These are phyloP conservation scores for Cenococcum geophilum DNA, from an alignment of 495 filamentous ascomycete genomes.

Conservation along the genomic window DNA sequence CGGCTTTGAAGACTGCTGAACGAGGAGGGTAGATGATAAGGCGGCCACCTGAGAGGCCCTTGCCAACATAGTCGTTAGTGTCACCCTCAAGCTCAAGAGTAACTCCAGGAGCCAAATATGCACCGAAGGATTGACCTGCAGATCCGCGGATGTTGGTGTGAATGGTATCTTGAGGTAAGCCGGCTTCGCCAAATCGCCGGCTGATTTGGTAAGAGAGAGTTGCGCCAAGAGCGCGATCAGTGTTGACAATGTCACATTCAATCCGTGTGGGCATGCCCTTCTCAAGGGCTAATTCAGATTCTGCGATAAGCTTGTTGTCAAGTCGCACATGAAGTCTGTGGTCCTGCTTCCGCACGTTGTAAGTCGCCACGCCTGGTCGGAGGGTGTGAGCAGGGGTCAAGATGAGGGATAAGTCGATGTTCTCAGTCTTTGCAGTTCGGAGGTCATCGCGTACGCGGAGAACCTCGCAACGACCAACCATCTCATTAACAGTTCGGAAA, in stretches of 20 bases:
- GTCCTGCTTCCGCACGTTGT: constrained; percentile 98
- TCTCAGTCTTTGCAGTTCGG: constrained; percentile 79
- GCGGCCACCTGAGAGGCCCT: constrained; percentile 91
- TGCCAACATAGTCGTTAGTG: constrained; percentile 96
- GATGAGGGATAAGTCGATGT: constrained; percentile 91
- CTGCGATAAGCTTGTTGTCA: constrained; percentile 97
- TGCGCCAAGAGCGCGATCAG: constrained; percentile 89
- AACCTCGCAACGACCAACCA: constrained; percentile 90
- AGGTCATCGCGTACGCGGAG: constrained; percentile 86
- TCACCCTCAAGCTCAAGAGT: constrained; percentile 97
- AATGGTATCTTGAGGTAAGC: constrained; percentile 89
- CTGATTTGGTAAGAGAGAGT: constrained; percentile 97
- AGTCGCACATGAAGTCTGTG: constrained; percentile 88
- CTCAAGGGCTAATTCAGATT: constrained; percentile 93
- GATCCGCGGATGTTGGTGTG: constrained; percentile 99
- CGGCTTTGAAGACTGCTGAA: constrained; percentile 88
- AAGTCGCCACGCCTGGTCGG: constrained; percentile 92
- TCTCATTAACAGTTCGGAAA: constrained; percentile 94
- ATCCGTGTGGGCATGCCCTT: constrained; percentile 93
- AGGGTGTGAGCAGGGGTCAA: constrained; percentile 95
- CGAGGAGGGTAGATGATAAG: constrained; percentile 96
- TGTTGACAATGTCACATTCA: constrained; percentile 98
- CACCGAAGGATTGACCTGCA: constrained; percentile 95
- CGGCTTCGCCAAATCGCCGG: constrained; percentile 82
- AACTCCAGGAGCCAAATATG: constrained; percentile 88